Evolutionary conservation across 2,329 filamentous ascomycete genomes (phyloP), one percentile per base, ranked within the genome.

Genomic region (Fusarium sp.): DNA sequence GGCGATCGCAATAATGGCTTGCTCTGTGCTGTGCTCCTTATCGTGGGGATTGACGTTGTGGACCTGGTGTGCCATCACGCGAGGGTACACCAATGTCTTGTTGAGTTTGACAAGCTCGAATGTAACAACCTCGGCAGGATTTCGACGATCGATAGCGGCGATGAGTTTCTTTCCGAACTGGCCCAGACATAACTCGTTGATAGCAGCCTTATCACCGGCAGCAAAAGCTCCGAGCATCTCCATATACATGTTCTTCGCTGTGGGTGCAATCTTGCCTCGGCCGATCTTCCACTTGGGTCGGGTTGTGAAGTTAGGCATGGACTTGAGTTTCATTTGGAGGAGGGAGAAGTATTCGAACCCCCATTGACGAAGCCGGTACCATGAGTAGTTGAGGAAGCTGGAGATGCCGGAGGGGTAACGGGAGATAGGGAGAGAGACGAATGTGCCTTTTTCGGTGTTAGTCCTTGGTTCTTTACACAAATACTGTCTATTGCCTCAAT

Each of bases 161-260:
- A 78, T 74, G 66, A 93, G 84, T 49, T 82, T 82, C 43, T 81
- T 76, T 67, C 80, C 81, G 43, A 92, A 82, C 24, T 84, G 82
- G 31, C 81, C 78, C 23, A 84, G 78, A 80, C 90, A 92, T 46
- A 91, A 78, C 28, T 78, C 77, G 44, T 82, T 78, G 26, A 92
- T 79, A 8, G 83, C 79, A 4, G 74, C 69, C 68, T 81, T 79
- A 79, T 91, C 86, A 61, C 87, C 88, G 4, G 79, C 78, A 9
- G 91, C 90, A 49, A 91, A 85, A 7, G 86, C 86, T 60, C 84
- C 83, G 71, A 89, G 88, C 83, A 92, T 87, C 68, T 86, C 80
- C 53, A 81, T 80, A 77, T 93, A 89, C 73, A 92, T 80, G 21
- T 81, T 83, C 71, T 86, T 84, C 31, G 89, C 90, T 2, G 84